Evolutionary conservation across 1,284 basidiomycete genomes (phyloP).

Genomic region (Boletus sp.): DNA sequence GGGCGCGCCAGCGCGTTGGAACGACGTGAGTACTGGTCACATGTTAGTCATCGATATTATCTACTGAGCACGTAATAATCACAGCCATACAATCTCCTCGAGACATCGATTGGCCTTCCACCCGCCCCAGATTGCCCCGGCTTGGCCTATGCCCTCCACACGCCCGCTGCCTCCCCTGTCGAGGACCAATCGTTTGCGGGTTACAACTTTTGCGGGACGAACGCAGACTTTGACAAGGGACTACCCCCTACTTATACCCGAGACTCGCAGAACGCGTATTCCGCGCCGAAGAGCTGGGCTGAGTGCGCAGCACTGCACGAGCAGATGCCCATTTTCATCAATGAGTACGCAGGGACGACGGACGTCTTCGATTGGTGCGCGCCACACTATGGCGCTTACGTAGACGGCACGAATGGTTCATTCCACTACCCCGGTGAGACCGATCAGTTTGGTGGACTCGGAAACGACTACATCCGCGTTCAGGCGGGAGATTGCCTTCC

Average conservation of each 20-base stretch:
- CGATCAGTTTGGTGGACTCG: conserved; percentile 14
- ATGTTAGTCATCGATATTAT: conserved; percentile 12
- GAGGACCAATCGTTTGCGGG: conserved; percentile 22
- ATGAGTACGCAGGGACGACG: conserved; percentile 22
- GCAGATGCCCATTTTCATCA: conserved; percentile 31
- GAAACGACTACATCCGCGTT: conserved; percentile 16
- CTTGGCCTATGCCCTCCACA: conserved; percentile 25
- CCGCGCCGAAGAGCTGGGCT: conserved; percentile 26
- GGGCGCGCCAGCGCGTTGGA: conserved; percentile 33
- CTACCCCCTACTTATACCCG: conserved; percentile 16
- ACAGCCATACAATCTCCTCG: conserved; percentile 35
- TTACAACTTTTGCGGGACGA: conserved; percentile 18
- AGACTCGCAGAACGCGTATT: conserved; percentile 21
- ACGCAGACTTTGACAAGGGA: conserved; percentile 19
- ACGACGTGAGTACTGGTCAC: conserved; percentile 29
- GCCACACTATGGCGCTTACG: conserved; percentile 13
- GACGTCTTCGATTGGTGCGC: conserved; percentile 26
- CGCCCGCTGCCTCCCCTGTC: conserved; percentile 24
- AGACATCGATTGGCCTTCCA: conserved; percentile 30
- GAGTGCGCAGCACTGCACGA: conserved; percentile 20
- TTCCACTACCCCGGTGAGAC: conserved; percentile 15
- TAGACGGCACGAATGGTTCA: conserved; percentile 3
- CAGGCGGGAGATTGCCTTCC: conserved; percentile 22
- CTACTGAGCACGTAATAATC: conserved; percentile 22
- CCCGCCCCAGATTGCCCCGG: conserved; percentile 25